A percentile compares a stretch with the other conserved stretches of the same genome.
Conservation (phyloP, 2,329 filamentous ascomycete genomes). For the Diaporthe amygdali region DNA sequence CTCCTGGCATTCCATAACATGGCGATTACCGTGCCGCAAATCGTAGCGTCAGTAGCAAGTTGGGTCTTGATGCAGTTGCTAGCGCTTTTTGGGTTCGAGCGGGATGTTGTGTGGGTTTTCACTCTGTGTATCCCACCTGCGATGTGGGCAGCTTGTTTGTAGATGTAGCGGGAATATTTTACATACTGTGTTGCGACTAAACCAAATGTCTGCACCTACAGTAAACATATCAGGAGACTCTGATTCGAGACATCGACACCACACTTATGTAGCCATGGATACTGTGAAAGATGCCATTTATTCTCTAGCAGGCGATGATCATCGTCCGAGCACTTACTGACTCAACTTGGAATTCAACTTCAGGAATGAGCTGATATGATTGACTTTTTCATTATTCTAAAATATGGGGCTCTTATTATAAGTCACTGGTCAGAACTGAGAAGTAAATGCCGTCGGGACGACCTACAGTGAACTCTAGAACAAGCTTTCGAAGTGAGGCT, state of each 20-base stretch:
- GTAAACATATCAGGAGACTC: no score
- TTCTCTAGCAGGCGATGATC: no score
- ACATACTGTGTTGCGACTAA: no score
- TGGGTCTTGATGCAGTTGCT: slow-evolving; percentile 2
- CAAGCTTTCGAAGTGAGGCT: not conserved
- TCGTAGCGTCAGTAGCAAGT: not conserved
- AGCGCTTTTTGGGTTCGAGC: not conserved
- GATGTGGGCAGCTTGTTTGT: not conserved
- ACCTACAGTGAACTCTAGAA: not conserved
- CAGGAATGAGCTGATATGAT: no score
- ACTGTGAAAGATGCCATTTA: no score
- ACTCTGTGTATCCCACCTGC: not conserved
- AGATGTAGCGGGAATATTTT: not conserved
- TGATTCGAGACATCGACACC: no score
- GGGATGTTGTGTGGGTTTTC: not conserved
- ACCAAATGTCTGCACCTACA: no score
- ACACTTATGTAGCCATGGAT: no score
- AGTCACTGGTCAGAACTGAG: not conserved
- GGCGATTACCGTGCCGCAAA: not conserved
- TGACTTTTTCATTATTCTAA: not conserved
- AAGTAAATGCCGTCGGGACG: not conserved
- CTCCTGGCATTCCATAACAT: not conserved
- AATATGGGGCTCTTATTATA: not conserved
- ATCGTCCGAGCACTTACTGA: no score
- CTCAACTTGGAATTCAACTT: no score